phyloP scores from a whole-genome alignment of 495 filamentous ascomycete species.

The Podospora conica region DNA sequence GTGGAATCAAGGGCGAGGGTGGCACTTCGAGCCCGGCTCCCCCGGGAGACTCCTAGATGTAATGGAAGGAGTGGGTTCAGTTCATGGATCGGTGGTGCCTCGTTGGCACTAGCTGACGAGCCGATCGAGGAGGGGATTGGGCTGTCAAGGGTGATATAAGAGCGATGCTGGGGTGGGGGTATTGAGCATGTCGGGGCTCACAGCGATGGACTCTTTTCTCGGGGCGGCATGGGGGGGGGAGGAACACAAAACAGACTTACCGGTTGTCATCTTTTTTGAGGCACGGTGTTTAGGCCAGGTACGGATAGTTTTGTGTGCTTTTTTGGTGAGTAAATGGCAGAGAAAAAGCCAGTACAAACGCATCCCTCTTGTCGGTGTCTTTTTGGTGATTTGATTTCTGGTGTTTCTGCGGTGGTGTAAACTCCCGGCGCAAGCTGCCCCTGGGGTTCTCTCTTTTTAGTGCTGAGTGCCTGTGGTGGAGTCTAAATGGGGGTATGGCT shows the following conservation, averaged over 20 bases:
- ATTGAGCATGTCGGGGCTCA: background rate
- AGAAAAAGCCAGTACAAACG: background rate
- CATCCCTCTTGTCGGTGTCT: background rate
- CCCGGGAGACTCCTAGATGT: slow-evolving; percentile 41
- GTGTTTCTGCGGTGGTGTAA: background rate
- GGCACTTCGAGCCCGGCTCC: slow-evolving; percentile 45
- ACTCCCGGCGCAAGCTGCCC: no score
- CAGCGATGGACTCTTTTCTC: background rate
- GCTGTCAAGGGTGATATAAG: background rate
- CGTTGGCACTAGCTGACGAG: background rate
- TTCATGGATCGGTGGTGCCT: background rate
- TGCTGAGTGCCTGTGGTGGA: background rate
- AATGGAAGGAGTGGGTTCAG: background rate
- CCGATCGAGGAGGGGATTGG: background rate
- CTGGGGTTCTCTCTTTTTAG: background rate
- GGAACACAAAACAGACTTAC: background rate
- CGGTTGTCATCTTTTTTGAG: background rate
- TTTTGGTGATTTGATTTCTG: background rate
- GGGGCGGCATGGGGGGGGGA: background rate
- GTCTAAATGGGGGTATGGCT: no score
- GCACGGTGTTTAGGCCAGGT: background rate
- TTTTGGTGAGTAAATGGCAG: background rate
- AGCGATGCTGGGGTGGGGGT: background rate
- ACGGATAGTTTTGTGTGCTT: background rate
- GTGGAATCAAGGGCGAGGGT: slow-evolving; percentile 51